These are phyloP conservation scores for Drechslera avenae DNA, from an alignment of 2,329 filamentous ascomycete species.

Conservation along the genomic window DNA sequence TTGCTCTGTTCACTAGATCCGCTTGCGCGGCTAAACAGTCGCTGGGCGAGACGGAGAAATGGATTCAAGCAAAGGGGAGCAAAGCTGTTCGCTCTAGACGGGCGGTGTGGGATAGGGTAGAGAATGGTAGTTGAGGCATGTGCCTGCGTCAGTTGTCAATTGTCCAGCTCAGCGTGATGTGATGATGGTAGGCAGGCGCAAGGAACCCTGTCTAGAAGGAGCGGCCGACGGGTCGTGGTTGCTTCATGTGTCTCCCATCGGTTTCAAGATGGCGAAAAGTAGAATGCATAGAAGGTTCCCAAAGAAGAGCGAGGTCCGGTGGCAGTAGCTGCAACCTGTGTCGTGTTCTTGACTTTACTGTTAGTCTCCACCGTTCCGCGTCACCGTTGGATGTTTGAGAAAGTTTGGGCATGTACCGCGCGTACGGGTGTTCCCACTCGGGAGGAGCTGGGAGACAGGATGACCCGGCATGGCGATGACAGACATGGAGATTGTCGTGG, in stretches of 20 bases:
- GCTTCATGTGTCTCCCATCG: background rate
- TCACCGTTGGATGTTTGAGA: conserved; percentile 10
- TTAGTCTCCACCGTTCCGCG: conserved; percentile 7
- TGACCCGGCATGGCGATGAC: no score
- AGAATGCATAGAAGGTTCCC: conserved; percentile 3
- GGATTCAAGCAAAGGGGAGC: background rate
- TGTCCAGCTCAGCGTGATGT: no score
- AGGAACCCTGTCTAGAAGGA: background rate
- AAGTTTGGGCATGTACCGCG: background rate
- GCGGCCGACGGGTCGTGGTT: background rate
- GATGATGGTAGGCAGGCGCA: no score
- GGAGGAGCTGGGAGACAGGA: background rate
- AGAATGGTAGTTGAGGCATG: background rate
- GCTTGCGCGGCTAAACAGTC: conserved; percentile 9
- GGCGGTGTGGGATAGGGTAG: background rate
- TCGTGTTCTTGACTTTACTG: background rate
- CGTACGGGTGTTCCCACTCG: conserved; percentile 4
- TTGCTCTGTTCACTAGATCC: background rate
- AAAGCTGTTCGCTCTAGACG: conserved; percentile 3
- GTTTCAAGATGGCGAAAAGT: conserved; percentile 2
- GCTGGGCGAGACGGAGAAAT: conserved; percentile 1
- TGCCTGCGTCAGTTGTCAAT: no score
- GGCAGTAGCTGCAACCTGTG: conserved; percentile 1
- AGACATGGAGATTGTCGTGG: no score
- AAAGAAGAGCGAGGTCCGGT: conserved; percentile 3